Evolutionary conservation across 2,329 filamentous ascomycete species (phyloP).

Genomic region (Sclerotinia spermophila): DNA sequence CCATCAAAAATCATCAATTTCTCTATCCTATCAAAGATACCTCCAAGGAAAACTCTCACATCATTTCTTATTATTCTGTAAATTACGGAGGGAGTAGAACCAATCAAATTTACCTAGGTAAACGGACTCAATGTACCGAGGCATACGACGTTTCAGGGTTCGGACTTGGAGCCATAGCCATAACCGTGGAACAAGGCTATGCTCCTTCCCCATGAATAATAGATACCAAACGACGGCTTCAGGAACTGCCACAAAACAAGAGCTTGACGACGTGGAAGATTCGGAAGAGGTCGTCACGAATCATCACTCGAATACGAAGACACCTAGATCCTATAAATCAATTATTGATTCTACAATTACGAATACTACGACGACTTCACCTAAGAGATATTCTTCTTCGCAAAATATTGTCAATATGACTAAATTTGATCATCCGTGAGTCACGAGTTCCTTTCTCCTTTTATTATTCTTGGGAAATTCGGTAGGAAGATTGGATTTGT

Average conservation of each 20-base stretch:
- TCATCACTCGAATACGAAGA: background rate
- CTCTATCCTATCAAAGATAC: background rate
- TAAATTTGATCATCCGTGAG: slow-evolving; percentile 19
- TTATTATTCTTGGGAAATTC: background rate
- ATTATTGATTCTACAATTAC: background rate
- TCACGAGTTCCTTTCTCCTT: background rate
- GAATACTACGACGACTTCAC: background rate
- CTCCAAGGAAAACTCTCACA: slow-evolving; percentile 21
- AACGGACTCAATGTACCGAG: slow-evolving; percentile 5
- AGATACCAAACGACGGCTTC: background rate
- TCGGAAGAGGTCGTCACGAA: background rate
- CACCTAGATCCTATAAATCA: background rate
- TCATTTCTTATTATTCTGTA: background rate
- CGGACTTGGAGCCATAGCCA: background rate
- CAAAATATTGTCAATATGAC: background rate
- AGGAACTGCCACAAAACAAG: background rate
- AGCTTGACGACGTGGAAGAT: background rate
- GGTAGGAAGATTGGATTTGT: too few species aligned
- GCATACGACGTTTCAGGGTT: slow-evolving; percentile 4
- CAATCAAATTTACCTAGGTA: background rate
- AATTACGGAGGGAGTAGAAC: background rate
- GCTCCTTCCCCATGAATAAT: background rate
- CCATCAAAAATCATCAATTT: background rate
- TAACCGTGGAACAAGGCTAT: background rate
- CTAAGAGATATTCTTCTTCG: background rate